Conservation (phyloP, 1,284 basidiomycete genomes). For the Leccinum pachyderme region DNA sequence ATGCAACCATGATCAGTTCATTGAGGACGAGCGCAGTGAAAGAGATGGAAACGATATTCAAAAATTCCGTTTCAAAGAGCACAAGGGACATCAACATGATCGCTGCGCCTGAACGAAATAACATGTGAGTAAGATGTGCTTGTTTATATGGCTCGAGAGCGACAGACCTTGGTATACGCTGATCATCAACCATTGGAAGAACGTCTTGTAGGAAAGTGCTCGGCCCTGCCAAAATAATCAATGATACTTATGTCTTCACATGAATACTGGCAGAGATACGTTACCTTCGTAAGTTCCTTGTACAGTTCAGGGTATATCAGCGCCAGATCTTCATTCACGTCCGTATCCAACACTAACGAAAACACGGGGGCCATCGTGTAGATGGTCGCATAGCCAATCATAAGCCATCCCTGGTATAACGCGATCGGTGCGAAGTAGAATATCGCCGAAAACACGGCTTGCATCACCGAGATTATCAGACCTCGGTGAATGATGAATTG, state of each 20-base stretch:
- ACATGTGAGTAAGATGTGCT: not conserved
- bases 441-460: slow-evolving; percentile 95
- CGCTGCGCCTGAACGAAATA: slow-evolving; percentile 66
- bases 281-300: slow-evolving; percentile 93
- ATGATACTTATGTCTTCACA: not conserved
- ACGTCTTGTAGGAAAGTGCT: slow-evolving; percentile 92
- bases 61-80: slow-evolving; percentile 95
- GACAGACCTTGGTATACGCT: slow-evolving; percentile 90
- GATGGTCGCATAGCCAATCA: slow-evolving; percentile 96
- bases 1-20: slow-evolving; percentile 98
- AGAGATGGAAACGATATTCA: slow-evolving; percentile 98
- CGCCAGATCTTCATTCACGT: slow-evolving; percentile 95
- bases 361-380: slow-evolving; percentile 99
- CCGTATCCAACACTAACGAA: slow-evolving; percentile 92
- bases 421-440: slow-evolving; percentile 99
- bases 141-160: no score
- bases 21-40: slow-evolving; percentile 96
- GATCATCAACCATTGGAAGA: slow-evolving; percentile 98
- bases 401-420: slow-evolving; percentile 96
- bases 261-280: not conserved
- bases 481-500: slow-evolving; percentile 99
- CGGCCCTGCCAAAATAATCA: slow-evolving; percentile 72
- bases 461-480: slow-evolving; percentile 96
- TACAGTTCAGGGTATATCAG: slow-evolving; percentile 97
- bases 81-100: slow-evolving; percentile 99